phyloP scores from a whole-genome alignment of 1,284 basidiomycete species.

The Cystodermella granulosa region DNA sequence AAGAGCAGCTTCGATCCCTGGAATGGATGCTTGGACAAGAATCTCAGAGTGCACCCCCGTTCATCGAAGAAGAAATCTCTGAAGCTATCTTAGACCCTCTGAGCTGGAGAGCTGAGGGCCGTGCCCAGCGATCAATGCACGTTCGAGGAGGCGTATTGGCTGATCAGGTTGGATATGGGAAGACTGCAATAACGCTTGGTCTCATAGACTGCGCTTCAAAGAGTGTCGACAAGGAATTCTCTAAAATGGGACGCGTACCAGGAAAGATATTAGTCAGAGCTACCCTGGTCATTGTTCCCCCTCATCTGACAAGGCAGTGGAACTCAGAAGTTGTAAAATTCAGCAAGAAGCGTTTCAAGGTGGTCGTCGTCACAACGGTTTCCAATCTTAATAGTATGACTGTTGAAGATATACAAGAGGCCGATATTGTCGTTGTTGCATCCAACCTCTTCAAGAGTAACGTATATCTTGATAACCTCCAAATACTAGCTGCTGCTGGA shows the following conservation, averaged over 20 bases:
- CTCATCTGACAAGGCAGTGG: constrained; percentile 89
- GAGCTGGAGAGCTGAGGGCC: constrained; percentile 90
- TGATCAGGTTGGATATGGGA: constrained; percentile 94
- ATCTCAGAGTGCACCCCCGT: constrained; percentile 58
- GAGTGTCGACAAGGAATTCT: constrained; percentile 55
- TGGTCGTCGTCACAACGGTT: constrained; percentile 69
- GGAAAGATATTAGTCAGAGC: constrained; percentile 75
- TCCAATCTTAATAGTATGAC: constrained; percentile 69
- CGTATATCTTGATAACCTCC: constrained; percentile 73
- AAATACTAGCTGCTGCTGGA: constrained; percentile 63
- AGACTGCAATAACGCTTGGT: constrained; percentile 91
- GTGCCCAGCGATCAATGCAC: constrained; percentile 71
- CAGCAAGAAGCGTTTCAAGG: constrained; percentile 58
- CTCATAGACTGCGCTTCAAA: constrained; percentile 70
- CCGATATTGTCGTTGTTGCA: constrained; percentile 85
- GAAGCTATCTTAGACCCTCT: constrained; percentile 82
- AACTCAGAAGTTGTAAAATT: constrained; percentile 83
- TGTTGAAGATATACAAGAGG: constrained; percentile 73
- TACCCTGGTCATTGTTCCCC: constrained; percentile 82
- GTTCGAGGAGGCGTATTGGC: constrained; percentile 89
- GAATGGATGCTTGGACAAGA: constrained; percentile 92
- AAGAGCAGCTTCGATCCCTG: constrained; percentile 85
- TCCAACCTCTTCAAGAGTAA: constrained; percentile 78
- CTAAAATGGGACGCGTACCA: constrained; percentile 46
- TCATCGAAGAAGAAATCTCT: constrained; percentile 90